phyloP scores from a whole-genome alignment of 2,329 filamentous ascomycete species.

The Sporothrix schenckii region DNA sequence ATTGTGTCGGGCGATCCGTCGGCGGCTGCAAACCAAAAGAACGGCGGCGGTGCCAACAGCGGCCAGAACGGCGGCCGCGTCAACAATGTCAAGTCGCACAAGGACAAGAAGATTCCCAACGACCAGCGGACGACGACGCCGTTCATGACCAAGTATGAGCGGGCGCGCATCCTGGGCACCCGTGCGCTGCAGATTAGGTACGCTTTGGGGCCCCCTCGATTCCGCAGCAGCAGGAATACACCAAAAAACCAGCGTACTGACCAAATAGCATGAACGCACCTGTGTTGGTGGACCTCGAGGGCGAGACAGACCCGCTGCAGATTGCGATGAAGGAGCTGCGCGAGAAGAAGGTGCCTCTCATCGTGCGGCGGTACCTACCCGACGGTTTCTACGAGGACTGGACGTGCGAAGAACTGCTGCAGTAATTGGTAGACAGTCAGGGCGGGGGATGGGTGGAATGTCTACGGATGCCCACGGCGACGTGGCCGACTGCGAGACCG shows the following conservation, averaged over 20 bases:
- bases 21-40: slow-evolving; percentile 56
- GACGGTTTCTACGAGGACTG: slow-evolving; percentile 99
- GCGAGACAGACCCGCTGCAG: slow-evolving; percentile 95
- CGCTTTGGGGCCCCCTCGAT: slow-evolving; percentile 37
- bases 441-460: too few relatives aligned
- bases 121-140: slow-evolving; percentile 89
- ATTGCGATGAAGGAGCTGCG: slow-evolving; percentile 97
- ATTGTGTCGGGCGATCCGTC: slow-evolving; percentile 65
- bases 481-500: neutral
- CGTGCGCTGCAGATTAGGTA: slow-evolving; percentile 94
- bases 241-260: neutral
- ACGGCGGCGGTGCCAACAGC: slow-evolving; percentile 46
- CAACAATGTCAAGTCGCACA: slow-evolving; percentile 57
- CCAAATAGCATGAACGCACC: slow-evolving; percentile 86
- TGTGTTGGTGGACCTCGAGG: slow-evolving; percentile 92
- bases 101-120: slow-evolving; percentile 87
- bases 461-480: neutral
- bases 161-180: slow-evolving; percentile 88
- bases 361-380: slow-evolving; percentile 91
- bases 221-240: too few relatives aligned
- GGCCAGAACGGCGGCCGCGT: slow-evolving; percentile 55
- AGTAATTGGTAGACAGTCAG: slow-evolving; percentile 44
- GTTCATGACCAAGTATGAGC: slow-evolving; percentile 99
- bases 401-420: slow-evolving; percentile 93
- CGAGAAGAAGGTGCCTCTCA: slow-evolving; percentile 97